Base-by-base conservation (phyloP, 2,329 filamentous ascomycete species). In the Sclerotinia subarctica region DNA sequence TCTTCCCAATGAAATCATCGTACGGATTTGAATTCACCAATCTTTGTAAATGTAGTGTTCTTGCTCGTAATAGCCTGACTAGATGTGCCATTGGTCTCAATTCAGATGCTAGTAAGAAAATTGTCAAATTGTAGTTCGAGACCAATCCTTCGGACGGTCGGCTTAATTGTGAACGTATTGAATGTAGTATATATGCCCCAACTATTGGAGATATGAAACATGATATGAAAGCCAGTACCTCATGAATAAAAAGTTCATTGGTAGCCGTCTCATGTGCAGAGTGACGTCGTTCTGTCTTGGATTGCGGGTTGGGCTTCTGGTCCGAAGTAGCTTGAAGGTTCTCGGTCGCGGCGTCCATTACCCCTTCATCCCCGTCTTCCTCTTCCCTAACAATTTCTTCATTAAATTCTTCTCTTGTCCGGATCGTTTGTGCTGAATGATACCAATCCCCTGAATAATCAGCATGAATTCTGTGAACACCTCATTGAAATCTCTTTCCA, bases 41-140 rank as follows among this genome's bases (percentile, higher is more conserved):
- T 19, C 88, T 87, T 78, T 98, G 94, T 0, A 97, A 84, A 75
- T 94, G 88, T 11, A 96, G 81, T 2, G 93, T 97, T 46, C 92
- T 87, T 19, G 87, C 85, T 74, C 93, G 89, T 5, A 96, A 84
- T 74, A 97, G 85, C 76, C 89, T 92, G 70, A 97, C 86, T 35
- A 96, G 80, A 76, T 97, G 94, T 1, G 91, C 87, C 60, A 93
- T 81, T 0, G 94, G 94, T 3, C 92, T 89, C 38, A 97, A 82
- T 79, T 98, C 94, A 4, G 94, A 91, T 0, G 91, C 92, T 24
- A 97, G 84, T 3, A 97, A 82, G 78, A 97, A 98, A 64, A 98
- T 92, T 17, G 90, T 93, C 66, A 98, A 83, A 78, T 97, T 97
- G 80, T 94, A 96, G 78, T 97, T 92, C 5, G 93, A 96, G 8